Evolutionary conservation across 257 asterid species (phyloP), one percentile per base, ranked within the genome.

Genomic region (Rehmannia glutinosa): DNA sequence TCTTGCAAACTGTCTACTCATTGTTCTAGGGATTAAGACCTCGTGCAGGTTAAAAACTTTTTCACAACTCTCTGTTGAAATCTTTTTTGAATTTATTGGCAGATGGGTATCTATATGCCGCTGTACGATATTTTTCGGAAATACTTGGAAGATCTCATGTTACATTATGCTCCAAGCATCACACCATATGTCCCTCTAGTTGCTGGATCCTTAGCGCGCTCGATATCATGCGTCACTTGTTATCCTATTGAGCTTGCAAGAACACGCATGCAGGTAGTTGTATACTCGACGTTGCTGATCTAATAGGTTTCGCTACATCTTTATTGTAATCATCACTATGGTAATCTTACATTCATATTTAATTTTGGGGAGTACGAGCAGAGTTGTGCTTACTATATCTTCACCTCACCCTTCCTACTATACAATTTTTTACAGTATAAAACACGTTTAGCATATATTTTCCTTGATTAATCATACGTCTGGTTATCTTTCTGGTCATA

Each of bases 241-340:
- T 87, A 87, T 64, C 95, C 95, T n/a, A 81, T 87, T 75, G 95
- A 87, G 77, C 95, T 85, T 64, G 95, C 92, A 47, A 87, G 76
- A 81, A 87, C 95, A 11, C 89, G 95, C 4, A 85, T 87, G 95
- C 95, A 87, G 95, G 95, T 87, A 75, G 5, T 27, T 6, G 3
- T 41, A 27, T 47, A 2, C 43, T 43, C 23, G 3, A 24, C 20
- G 12, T 46, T 20, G 21, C 12, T 21, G 41, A 21, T 62, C 30
- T 52, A 30, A 8, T 54, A 21, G 15, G 45, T 15, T 27, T n/a
- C n/a, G n/a, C 28, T n/a, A 27, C 4, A 27, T n/a, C n/a, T n/a
- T n/a, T n/a, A n/a, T n/a, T n/a, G n/a, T n/a, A n/a, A n/a, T n/a
- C n/a, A n/a, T n/a, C n/a, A n/a, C n/a, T n/a, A n/a, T n/a, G n/a